Base-by-base conservation (phyloP, 176 grass and related monocot species). In the Oryza coarctata region DNA sequence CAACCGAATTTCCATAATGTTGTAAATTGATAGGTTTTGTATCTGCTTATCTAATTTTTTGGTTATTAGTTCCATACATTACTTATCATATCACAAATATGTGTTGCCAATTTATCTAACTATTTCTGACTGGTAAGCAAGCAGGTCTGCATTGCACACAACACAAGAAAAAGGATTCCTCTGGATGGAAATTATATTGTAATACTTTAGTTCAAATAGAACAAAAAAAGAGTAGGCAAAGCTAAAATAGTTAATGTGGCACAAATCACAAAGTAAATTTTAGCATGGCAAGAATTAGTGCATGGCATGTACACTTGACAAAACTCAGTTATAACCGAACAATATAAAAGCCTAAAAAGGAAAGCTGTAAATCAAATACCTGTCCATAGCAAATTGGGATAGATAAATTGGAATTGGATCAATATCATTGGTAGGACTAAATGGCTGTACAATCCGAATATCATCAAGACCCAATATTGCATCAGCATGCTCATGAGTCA, bases 401-500 rank as follows among this genome's bases (percentile, higher is more conserved):
- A 95, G 92, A 71, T 90, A 95, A 82, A 98, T 89, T 80, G 92
- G 95, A 70, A 92, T 98, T 80, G 95, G 92, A 76, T 90, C 82
- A 68, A 93, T 95, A 80, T 99, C 90, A 88, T 99, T 99, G 52
- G 82, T 88, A 77, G 84, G 32, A 85, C 93, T 99, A 89, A 43
- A 90, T 57, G 89, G 65, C 65, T 99, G 96, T 73, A 99, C 89
- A 3, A 90, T 80, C 61, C 96, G 85, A 70, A 99, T 45, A 89
- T 98, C 95, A 71, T 98, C 95, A 90, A 98, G 92, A 26, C 95
- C 95, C 72, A 98, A 85, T 85, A 83, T 74, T 69, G 92, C 95
- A 91, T 95, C 93, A 77, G 93, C 92, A 74, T 98, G 95, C 70
- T 98, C 95, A 90, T 98, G 95, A 28, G 90, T 98, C 64, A 98